Base-by-base conservation (phyloP, 805 yeast species). In the Metschnikowia picachoensis region DNA sequence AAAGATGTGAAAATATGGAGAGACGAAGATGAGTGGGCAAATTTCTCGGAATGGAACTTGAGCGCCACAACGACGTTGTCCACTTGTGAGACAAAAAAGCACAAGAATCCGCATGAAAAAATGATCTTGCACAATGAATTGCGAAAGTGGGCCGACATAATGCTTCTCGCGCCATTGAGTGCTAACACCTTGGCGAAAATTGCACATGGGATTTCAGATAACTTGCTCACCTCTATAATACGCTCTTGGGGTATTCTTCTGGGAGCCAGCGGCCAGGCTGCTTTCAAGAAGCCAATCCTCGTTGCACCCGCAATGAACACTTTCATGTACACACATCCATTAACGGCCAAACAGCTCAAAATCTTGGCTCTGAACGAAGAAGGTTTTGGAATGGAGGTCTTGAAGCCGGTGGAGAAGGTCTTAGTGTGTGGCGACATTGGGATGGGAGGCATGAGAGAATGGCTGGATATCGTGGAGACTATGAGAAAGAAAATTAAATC, bases 1-100 rank as follows among this genome's bases (percentile, higher is more conserved):
- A 75, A 84, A 14, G 83, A 83, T 56, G 88, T 90, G 20, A 83
- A 83, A 50, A 80, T 91, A 14, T 92, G 98, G 98, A 77, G 91
- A 60, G 97, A 94, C 60, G 77, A 79, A 48, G 99, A 94, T 62
- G 98, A 92, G 67, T 92, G 99, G 99, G 76, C 68, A 13, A 70
- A 70, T 46, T 68, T 61, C 41, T 60, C 60, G 41, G 72, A 66
- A 41, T 48, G 54, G 35, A 51, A 56, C 33, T 48, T 47, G 30
- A 49, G 43, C 41, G 35, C 49, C 17, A 56, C 60, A 27, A 53
- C 62, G 14, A 52, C 63, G 4, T 48, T 60, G 3, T 46, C 62
- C 7, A 53, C 60, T 1, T 42, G 49, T n/a, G 58, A 55, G 29
- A 39, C 39, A 12, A 50, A 44, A 13, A 47, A 48, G 36, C 56